These are phyloP conservation scores for Nicotiana tomentosiformis DNA, from an alignment of 257 asterid species.

Conservation along the genomic window DNA sequence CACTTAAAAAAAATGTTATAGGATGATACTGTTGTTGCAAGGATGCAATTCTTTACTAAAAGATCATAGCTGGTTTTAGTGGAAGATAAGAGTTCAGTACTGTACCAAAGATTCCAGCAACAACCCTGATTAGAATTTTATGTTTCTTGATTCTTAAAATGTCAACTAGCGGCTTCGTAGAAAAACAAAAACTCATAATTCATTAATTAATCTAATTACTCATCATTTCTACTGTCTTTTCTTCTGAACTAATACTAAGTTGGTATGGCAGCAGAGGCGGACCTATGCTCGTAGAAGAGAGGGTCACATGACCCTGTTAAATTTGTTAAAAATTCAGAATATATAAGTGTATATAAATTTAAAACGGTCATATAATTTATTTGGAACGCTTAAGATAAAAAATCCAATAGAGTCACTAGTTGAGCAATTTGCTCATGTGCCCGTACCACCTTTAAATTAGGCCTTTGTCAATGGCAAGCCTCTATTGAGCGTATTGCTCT, in stretches of 20 bases:
- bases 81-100: not conserved
- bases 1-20: not conserved
- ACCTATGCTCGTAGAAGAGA: too few relatives aligned
- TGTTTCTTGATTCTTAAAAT: not conserved
- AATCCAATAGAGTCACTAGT: too few relatives aligned
- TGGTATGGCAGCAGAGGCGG: not conserved
- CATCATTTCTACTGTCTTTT: not conserved
- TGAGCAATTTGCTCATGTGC: too few relatives aligned
- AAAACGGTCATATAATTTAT: too few relatives aligned
- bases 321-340: too few relatives aligned
- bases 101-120: conserved; percentile 5
- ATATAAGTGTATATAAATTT: too few relatives aligned
- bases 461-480: too few relatives aligned
- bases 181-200: not conserved
- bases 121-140: not conserved
- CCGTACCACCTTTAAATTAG: too few relatives aligned
- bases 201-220: not conserved
- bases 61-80: not conserved
- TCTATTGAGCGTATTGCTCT: too few relatives aligned
- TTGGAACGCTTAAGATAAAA: too few relatives aligned
- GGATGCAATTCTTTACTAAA: not conserved
- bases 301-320: too few relatives aligned
- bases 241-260: not conserved
- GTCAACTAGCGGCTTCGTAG: not conserved
- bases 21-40: not conserved